Evolutionary conservation across 257 asterid species (phyloP), one percentile per base, ranked within the genome.

Genomic region (Penstemon barbatus): DNA sequence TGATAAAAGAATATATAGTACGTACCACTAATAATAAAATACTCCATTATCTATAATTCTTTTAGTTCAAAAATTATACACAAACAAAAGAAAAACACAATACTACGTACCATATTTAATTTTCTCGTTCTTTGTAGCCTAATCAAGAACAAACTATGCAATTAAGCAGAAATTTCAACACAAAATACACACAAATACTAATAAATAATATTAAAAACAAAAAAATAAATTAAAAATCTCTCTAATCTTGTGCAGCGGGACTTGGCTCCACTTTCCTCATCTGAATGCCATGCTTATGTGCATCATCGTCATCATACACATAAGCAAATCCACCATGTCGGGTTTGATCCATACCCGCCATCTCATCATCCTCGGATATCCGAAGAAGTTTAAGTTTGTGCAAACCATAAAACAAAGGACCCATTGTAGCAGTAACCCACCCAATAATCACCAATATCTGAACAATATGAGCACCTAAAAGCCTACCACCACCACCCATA

Each of bases 341-440:
- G 67, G 89, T 84, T 37, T 79, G 71, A 73, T 81, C 85, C 86
- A 79, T 82, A 46, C 89, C 82, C 13, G 89, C 78, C 68, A 67
- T 65, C 41, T 84, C 86, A 12, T 84, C 84, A 0, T 80, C 82
- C 8, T 61, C 7, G 4, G 84, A 80, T 61, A 83, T 81, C 71
- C 88, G 80, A 63, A 80, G 74, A 75, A 83, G 86, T 8, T 75
- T 69, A 19, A 83, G 66, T 65, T 49, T 80, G 53, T 71, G 77
- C 33, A 78, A 60, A 1, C 11, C 49, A 44, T 37, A 78, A 12
- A 83, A 83, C 62, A 80, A 37, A 4, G 84, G 79, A 8, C 86
- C 88, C 88, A 80, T 83, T 0, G 86, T 83, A 0, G 67, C 13
- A 15, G 81, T 72, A 18, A 81, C 85, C 88, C 86, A 83, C 39